Evolutionary conservation across 345 rosid genomes (phyloP).

Genomic region (Pugionium dolabratum): DNA sequence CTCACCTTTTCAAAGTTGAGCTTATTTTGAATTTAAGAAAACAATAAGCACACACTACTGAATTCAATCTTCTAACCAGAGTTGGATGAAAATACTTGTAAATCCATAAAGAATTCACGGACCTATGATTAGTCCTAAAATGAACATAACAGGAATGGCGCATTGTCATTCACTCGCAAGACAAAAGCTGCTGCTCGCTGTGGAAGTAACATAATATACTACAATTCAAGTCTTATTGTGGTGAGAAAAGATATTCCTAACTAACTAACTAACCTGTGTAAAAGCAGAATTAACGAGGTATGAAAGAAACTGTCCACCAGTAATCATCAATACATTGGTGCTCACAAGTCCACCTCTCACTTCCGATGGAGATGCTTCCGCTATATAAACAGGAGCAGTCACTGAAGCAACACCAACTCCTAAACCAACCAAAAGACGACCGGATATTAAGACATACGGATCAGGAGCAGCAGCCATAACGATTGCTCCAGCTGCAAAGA

Average conservation of each 20-base stretch:
- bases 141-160: conserved; percentile 7
- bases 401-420: conserved; percentile 94
- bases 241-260: too few species aligned
- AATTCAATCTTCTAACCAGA: not conserved
- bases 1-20: not conserved
- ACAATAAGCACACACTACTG: not conserved
- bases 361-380: conserved; percentile 98
- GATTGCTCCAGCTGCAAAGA: conserved; percentile 75
- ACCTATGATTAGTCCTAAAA: not conserved
- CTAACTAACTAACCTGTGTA: conserved; percentile 64
- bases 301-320: conserved; percentile 96
- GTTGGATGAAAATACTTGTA: not conserved
- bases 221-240: not conserved
- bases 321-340: conserved; percentile 97
- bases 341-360: conserved; percentile 96
- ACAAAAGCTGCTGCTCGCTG: not conserved
- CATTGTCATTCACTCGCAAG: not conserved
- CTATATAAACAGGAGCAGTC: conserved; percentile 96
- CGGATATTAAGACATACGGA: conserved; percentile 79
- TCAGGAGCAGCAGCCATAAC: conserved; percentile 92
- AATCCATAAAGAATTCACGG: not conserved
- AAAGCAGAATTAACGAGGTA: conserved; percentile 89
- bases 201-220: not conserved
- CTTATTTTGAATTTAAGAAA: not conserved
- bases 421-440: conserved; percentile 82